Evolutionary conservation across 2,329 filamentous ascomycete genomes (phyloP).

Genomic region (Chaetothyriales sp.): DNA sequence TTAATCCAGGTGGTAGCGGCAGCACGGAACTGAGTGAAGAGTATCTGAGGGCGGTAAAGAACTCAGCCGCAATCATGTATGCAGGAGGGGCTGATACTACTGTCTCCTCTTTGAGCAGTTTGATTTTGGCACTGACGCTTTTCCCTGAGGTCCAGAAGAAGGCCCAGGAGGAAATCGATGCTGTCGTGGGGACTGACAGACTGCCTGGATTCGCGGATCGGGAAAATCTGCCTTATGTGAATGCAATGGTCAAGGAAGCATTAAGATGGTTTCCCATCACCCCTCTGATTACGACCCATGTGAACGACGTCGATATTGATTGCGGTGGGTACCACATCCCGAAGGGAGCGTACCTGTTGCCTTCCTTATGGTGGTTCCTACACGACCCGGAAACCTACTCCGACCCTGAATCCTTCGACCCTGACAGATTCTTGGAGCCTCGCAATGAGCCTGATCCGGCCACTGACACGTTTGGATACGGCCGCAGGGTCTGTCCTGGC

Average conservation of each 20-base stretch:
- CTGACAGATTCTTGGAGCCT: constrained; percentile 28
- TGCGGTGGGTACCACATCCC: constrained; percentile 35
- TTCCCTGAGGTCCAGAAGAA: constrained; percentile 34
- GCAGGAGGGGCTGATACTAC: constrained; percentile 31
- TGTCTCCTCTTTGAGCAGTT: constrained; percentile 27
- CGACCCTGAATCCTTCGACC: constrained; percentile 26
- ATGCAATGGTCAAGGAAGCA: constrained; percentile 26
- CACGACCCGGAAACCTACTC: constrained; percentile 27
- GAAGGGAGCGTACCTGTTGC: constrained; percentile 27
- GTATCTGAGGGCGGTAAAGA: too few relatives aligned
- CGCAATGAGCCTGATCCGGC: constrained; percentile 26
- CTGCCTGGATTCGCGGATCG: constrained; percentile 27
- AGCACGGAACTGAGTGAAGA: constrained; percentile 13
- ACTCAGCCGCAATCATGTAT: constrained; percentile 28
- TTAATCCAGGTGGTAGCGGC: constrained; percentile 22
- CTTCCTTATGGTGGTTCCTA: constrained; percentile 15
- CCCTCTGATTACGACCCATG: constrained; percentile 22
- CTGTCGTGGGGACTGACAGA: constrained; percentile 23
- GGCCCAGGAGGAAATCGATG: constrained; percentile 32
- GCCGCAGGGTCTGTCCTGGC: constrained; percentile 34
- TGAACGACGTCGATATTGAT: constrained; percentile 29
- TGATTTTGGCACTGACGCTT: constrained; percentile 39
- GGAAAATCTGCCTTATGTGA: constrained; percentile 23
- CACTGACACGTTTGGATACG: constrained; percentile 42
- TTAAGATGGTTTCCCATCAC: constrained; percentile 24